phyloP scores from a whole-genome alignment of 805 yeast species.

The Metschnikowia amazonensis region DNA sequence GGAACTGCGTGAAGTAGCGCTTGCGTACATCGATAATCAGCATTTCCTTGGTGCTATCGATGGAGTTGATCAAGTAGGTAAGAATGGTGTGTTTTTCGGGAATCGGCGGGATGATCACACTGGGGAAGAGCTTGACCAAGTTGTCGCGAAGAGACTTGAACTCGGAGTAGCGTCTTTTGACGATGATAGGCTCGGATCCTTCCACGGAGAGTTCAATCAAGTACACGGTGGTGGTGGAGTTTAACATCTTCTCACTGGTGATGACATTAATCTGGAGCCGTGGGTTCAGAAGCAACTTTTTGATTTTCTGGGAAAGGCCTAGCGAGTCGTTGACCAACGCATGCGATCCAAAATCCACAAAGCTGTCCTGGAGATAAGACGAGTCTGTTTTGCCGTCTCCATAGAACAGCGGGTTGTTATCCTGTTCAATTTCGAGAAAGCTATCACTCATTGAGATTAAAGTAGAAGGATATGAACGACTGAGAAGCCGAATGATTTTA shows the following conservation, averaged over 20 bases:
- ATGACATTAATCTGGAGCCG: conserved; percentile 29
- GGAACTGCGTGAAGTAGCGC: conserved; percentile 42
- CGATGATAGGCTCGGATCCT: conserved; percentile 25
- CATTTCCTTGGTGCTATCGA: conserved; percentile 34
- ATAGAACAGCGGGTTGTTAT: conserved; percentile 43
- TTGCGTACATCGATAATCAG: conserved; percentile 46
- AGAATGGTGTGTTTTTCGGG: conserved; percentile 48
- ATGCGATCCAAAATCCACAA: conserved; percentile 15
- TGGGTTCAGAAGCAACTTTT: conserved; percentile 26
- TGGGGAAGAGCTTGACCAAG: conserved; percentile 37
- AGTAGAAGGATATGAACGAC: too few species aligned
- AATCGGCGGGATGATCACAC: conserved; percentile 40
- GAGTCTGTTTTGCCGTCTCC: conserved; percentile 11
- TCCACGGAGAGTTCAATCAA: conserved; percentile 26
- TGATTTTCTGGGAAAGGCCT: conserved; percentile 22
- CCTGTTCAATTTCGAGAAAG: conserved; percentile 42
- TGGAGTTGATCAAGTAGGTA: conserved; percentile 38
- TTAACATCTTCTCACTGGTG: conserved; percentile 33
- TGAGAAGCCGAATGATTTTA: too few species aligned
- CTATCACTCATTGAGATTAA: conserved; percentile 17
- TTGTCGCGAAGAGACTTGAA: conserved; percentile 41
- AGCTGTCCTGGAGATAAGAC: conserved; percentile 13
- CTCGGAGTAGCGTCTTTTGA: conserved; percentile 42
- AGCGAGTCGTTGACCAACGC: conserved; percentile 17
- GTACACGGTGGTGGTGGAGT: conserved; percentile 37